Base-by-base conservation (phyloP, 345 rosid species). In the Odontarrhena argentea region DNA sequence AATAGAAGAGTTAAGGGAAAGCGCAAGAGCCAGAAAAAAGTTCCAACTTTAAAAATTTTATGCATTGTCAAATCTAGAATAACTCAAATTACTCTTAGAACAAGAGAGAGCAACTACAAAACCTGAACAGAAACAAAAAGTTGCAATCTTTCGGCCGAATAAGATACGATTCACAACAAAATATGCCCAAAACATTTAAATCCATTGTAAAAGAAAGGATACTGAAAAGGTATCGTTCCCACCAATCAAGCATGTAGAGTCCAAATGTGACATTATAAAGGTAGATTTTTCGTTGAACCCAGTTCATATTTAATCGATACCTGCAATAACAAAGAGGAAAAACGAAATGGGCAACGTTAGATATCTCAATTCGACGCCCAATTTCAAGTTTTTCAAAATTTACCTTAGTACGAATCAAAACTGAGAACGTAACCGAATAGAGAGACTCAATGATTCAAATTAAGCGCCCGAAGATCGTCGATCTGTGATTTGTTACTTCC, bases 191-290 rank as follows among this genome's bases (percentile, higher is more conserved):
- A 45, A 60, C 22, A n/a, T 9, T 7, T 9, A 38, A 64, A 40
- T 24, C 4, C n/a, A 48, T 25, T 35, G 6, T 7, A 15, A 13
- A 28, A n/a, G n/a, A 62, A 58, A 81, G 96, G 98, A 93, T 91
- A 90, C 99, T 94, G 89, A 94, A 88, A 63, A 94, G 90, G 67
- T 69, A 90, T 37, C 99, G 95, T 80, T 94, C 97, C 99, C 96
- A 94, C 99, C 96, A 94, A 72, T 94, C 99, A 86, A 94, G 78
- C 99, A 94, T 94, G 82, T 69, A 91, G 57, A 94, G 96, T 52
- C 99, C 99, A 25, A 94, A 94, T 10, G 97, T 94, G 65, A 91
- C 99, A 82, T 91, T 91, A 78, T 94, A 94, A 74, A 87, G 96
- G 75, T 84, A 83, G 82, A 94, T 91, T 86, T 94, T 91, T 12